Evolutionary conservation across 345 rosid species (phyloP).

Genomic region (Noccaea caerulescens): DNA sequence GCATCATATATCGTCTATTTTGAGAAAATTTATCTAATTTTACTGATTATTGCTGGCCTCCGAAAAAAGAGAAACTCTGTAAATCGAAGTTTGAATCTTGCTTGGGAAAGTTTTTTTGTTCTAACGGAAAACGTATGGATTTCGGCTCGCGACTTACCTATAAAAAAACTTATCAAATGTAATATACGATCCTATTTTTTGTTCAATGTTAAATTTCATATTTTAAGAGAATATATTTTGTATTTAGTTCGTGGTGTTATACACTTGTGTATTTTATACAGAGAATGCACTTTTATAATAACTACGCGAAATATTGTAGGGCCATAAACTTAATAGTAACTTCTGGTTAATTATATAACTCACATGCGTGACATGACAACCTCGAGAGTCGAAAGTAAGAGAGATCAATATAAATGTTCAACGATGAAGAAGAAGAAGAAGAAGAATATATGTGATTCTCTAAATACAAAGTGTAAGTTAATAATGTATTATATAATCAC

Average conservation of each 20-base stretch:
- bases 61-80: too few relatives aligned
- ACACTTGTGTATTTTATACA: not conserved
- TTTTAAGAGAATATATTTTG: not conserved
- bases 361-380: slow-evolving; percentile 56
- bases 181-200: not conserved
- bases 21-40: not conserved
- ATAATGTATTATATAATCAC: not conserved
- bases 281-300: slow-evolving; percentile 2
- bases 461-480: not conserved
- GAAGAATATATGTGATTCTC: not conserved
- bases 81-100: too few relatives aligned
- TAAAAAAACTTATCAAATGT: not conserved
- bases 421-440: not conserved
- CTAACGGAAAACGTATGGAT: too few relatives aligned
- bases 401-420: not conserved
- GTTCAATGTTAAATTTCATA: too few relatives aligned
- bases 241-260: not conserved
- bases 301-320: slow-evolving; percentile 31
- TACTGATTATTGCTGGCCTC: too few relatives aligned
- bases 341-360: slow-evolving; percentile 41
- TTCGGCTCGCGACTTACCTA: too few relatives aligned
- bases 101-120: too few relatives aligned
- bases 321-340: slow-evolving; percentile 27
- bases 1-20: not conserved
- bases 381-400: slow-evolving; percentile 37